Evolutionary conservation across 2,329 filamentous ascomycete genomes (phyloP).

Genomic region (Ceratocystis ficicola): DNA sequence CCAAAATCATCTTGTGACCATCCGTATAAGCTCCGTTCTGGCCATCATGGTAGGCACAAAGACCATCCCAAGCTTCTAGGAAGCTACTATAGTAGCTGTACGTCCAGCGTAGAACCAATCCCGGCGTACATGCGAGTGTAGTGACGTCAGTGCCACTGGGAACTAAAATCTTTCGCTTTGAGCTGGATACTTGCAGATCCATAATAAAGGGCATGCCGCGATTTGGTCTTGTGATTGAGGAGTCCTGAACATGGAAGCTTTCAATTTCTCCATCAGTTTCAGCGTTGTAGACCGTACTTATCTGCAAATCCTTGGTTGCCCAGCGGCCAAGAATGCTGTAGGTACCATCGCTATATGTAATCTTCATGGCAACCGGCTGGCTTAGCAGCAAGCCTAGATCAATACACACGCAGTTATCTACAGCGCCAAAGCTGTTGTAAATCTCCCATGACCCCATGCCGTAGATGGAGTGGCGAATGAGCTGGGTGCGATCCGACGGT

Average conservation of each 20-base stretch:
- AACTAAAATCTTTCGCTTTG: background rate
- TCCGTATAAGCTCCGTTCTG: background rate
- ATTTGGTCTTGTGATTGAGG: background rate
- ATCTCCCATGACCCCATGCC: slow-evolving; percentile 6
- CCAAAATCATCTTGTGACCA: background rate
- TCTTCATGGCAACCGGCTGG: background rate
- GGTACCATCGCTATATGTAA: background rate
- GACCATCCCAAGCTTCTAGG: slow-evolving; percentile 4
- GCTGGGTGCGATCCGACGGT: background rate
- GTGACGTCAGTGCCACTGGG: background rate
- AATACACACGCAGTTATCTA: background rate
- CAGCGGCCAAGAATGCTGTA: background rate
- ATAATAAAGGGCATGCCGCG: background rate
- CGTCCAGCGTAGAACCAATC: slow-evolving; percentile 1
- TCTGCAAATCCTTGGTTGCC: background rate
- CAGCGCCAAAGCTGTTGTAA: background rate
- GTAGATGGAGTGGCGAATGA: background rate
- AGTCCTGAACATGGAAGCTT: background rate
- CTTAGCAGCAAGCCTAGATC: background rate
- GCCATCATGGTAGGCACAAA: background rate
- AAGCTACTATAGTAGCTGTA: background rate
- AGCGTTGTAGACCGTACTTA: background rate
- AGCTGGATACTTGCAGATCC: background rate
- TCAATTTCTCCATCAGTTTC: background rate
- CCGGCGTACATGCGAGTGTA: background rate